Percentiles rank a stretch among this genome's conserved stretches.
phyloP scores from a whole-genome alignment of 31 red algal genomes.

The Odonthalia washingtoniensis region DNA sequence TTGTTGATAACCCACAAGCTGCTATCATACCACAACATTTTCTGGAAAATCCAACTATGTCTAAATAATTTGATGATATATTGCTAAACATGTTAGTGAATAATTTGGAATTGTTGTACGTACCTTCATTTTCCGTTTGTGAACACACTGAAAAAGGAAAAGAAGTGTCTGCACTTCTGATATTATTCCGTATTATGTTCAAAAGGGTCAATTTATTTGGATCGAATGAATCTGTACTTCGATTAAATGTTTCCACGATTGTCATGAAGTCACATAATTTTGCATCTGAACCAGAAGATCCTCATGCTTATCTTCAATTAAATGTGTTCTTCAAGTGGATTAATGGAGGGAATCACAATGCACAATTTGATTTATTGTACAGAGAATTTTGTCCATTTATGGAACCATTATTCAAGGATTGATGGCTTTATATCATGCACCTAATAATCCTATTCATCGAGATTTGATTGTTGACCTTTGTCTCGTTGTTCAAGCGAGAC shows the following conservation, averaged over 20 bases:
- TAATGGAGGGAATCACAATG: slow-evolving; percentile 75
- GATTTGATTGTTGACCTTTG: slow-evolving; percentile 91
- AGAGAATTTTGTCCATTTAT: slow-evolving; percentile 89
- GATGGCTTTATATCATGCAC: slow-evolving; percentile 72
- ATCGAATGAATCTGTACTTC: slow-evolving; percentile 93
- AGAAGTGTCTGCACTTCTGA: slow-evolving; percentile 48
- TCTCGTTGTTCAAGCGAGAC: slow-evolving; percentile 90
- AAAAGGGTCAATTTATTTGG: slow-evolving; percentile 90
- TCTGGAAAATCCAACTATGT: slow-evolving; percentile 87
- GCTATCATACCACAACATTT: slow-evolving; percentile 94
- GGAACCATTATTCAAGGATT: slow-evolving; percentile 69
- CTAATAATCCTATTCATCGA: slow-evolving; percentile 60
- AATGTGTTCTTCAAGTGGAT: slow-evolving; percentile 94
- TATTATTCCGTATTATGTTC: slow-evolving; percentile 97
- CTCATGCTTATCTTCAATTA: slow-evolving; percentile 90
- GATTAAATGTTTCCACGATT: slow-evolving; percentile 86
- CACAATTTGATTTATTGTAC: slow-evolving; percentile 89
- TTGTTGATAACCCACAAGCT: slow-evolving; percentile 83
- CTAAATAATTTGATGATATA: slow-evolving; percentile 97
- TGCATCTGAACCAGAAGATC: slow-evolving; percentile 65
- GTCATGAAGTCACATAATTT: slow-evolving; percentile 77
- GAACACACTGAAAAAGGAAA: slow-evolving; percentile 27
- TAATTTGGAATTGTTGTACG: slow-evolving; percentile 68
- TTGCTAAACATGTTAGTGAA: slow-evolving; percentile 90
- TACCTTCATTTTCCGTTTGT: background rate